Evolutionary conservation across 495 filamentous ascomycete species (phyloP).

Genomic region (Hypoxylon fragiforme): DNA sequence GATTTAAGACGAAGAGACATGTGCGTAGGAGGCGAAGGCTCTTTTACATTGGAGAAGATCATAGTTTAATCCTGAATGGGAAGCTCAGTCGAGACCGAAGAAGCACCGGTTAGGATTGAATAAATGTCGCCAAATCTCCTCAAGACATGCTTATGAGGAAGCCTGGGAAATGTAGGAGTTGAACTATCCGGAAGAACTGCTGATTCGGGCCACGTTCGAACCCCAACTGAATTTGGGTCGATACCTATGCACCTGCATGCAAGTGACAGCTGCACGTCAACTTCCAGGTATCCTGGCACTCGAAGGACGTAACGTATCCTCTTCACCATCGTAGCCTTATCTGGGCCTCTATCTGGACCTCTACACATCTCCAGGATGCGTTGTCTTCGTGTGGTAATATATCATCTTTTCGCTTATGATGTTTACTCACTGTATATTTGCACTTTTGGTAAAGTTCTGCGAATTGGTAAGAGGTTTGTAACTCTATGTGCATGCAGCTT

Average conservation of each 20-base stretch:
- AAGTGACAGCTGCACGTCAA: conserved; percentile 23
- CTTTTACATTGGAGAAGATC: conserved; percentile 14
- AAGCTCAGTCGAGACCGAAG: conserved; percentile 33
- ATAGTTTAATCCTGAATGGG: conserved; percentile 28
- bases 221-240: conserved; percentile 14
- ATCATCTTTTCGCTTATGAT: conserved; percentile 9
- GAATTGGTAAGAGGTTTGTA: not conserved
- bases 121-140: conserved; percentile 18
- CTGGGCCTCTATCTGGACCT: not conserved
- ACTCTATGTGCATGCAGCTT: not conserved
- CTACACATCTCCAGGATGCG: conserved; percentile 1
- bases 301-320: conserved; percentile 31
- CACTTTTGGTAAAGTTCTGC: conserved; percentile 7
- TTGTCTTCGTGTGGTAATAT: not conserved
- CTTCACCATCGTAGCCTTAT: conserved; percentile 14
- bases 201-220: conserved; percentile 32
- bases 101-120: conserved; percentile 36
- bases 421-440: not conserved
- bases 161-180: conserved; percentile 7
- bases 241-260: conserved; percentile 10
- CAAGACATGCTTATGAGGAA: conserved; percentile 3
- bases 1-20: not conserved
- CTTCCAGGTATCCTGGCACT: conserved; percentile 6
- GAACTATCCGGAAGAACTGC: conserved; percentile 13
- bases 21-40: conserved; percentile 7